Conservation (phyloP, 1,284 basidiomycete species). For the Melanopsichium pennsylvanicum region DNA sequence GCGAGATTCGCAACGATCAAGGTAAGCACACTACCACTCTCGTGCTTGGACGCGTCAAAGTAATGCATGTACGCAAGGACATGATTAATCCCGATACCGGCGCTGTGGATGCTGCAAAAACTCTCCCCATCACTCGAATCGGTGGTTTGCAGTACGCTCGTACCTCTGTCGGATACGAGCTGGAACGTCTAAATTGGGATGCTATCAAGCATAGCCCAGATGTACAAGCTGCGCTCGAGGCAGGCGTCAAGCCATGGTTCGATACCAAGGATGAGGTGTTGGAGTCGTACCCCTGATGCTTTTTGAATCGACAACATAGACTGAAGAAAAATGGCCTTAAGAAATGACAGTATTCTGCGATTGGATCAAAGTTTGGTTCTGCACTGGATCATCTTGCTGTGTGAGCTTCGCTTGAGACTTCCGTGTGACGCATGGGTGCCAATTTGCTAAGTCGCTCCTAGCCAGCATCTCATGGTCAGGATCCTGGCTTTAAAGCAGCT, state of each 20-base stretch:
- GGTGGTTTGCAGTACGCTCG: slow-evolving; percentile 51
- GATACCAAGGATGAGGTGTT: slow-evolving; percentile 37
- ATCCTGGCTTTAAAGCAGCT: too few species aligned
- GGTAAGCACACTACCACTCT: slow-evolving; percentile 53
- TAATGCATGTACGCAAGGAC: slow-evolving; percentile 54
- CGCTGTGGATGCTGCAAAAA: slow-evolving; percentile 44
- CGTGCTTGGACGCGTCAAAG: slow-evolving; percentile 44
- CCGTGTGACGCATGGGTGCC: too few species aligned
- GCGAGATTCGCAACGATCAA: slow-evolving; percentile 42
- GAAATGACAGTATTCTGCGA: too few species aligned
- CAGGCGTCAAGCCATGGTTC: slow-evolving; percentile 26
- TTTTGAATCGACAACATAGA: not conserved
- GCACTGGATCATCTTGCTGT: too few species aligned
- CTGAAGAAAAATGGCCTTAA: too few species aligned
- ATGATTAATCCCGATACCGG: slow-evolving; percentile 42
- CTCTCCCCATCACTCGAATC: slow-evolving; percentile 46
- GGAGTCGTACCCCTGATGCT: slow-evolving; percentile 26
- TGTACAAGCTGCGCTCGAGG: slow-evolving; percentile 34
- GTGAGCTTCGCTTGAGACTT: too few species aligned
- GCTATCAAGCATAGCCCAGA: slow-evolving; percentile 33
- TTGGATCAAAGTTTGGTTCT: too few species aligned
- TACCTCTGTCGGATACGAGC: slow-evolving; percentile 40
- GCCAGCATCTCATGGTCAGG: too few species aligned
- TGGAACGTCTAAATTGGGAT: slow-evolving; percentile 47
- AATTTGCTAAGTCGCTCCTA: too few species aligned